Base-by-base conservation (phyloP, 352 stramenopile genomes). In the Phytopythium oedochilum region DNA sequence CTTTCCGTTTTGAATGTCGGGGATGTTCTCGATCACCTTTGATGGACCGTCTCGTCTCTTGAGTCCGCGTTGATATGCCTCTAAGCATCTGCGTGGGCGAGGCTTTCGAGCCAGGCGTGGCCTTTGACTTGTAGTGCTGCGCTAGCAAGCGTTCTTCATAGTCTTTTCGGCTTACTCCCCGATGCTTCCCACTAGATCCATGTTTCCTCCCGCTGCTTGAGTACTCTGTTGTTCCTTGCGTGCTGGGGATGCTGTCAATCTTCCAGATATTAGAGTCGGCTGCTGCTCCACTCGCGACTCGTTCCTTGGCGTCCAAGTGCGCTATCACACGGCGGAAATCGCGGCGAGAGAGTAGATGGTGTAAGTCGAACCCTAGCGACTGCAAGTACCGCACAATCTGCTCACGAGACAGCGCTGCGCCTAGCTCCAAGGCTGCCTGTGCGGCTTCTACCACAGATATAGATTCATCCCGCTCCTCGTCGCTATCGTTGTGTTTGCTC, bases 371-470 rank as follows among this genome's bases (percentile, higher is more conserved):
- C 45, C 77, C 59, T 61, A 86, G 66, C 5, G 64, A 59, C 23
- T 83, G 67, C 2, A 92, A 61, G 44, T 77, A 82, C 2, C 74
- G 68, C 47, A 92, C 45, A 18, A 89, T 57, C 60, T 88, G 79
- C 36, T 84, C 76, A 6, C 68, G 76, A 22, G 73, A 83, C 32
- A 74, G 87, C 23, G 59, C 64, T n/a, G 79, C 55, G 15, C 78
- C 80, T 22, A 93, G 64, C 32, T 92, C 79, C n/a, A 78, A 57
- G n/a, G 85, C 61, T 38, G 80, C 83, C 67, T 93, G 83, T 5
- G 76, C 70, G 8, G 78, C 76, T 54, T 89, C 75, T 3, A 86
- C 56, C 7, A 66, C 68, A 32, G 67, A 75, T 28, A 86, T 22
- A 43, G 60, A 4, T 15, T 59, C 36, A 1, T 65, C 60, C 38